Evolutionary conservation across 176 grass and related monocot genomes (phyloP).

Genomic region (sorghum (Sorghum bicolor)): DNA sequence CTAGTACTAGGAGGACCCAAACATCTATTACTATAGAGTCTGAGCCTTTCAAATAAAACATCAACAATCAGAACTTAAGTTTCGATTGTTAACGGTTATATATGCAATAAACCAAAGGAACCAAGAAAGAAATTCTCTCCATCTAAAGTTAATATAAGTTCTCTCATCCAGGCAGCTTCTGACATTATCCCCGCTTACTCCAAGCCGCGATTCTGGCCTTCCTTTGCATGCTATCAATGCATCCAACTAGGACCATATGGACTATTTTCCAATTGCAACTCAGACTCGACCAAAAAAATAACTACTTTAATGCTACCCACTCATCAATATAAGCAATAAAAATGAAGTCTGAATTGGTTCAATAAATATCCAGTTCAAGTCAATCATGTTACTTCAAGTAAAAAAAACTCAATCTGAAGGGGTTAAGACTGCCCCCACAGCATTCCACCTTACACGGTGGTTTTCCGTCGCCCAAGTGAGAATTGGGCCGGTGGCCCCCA

Average conservation of each 20-base stretch:
- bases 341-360: constrained; percentile 4
- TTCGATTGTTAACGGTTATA: neutral
- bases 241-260: neutral
- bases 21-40: neutral
- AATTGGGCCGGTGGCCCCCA: too few species aligned
- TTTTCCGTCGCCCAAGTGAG: too few species aligned
- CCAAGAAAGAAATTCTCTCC: neutral
- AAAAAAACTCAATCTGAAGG: too few species aligned
- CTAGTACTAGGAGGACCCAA: neutral
- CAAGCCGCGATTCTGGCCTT: neutral
- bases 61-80: too few species aligned
- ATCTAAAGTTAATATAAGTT: neutral
- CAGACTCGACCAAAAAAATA: neutral
- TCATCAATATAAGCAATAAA: neutral
- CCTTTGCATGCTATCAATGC: neutral
- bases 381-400: neutral
- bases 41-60: too few species aligned
- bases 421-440: too few species aligned
- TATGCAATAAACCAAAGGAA: neutral
- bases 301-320: neutral
- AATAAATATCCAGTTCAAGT: neutral
- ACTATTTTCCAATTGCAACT: neutral
- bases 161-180: neutral
- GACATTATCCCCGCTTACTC: neutral
- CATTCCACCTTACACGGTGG: too few species aligned